Conservation (phyloP, 148 eudicot genomes). For the Nepenthes mirabilis region DNA sequence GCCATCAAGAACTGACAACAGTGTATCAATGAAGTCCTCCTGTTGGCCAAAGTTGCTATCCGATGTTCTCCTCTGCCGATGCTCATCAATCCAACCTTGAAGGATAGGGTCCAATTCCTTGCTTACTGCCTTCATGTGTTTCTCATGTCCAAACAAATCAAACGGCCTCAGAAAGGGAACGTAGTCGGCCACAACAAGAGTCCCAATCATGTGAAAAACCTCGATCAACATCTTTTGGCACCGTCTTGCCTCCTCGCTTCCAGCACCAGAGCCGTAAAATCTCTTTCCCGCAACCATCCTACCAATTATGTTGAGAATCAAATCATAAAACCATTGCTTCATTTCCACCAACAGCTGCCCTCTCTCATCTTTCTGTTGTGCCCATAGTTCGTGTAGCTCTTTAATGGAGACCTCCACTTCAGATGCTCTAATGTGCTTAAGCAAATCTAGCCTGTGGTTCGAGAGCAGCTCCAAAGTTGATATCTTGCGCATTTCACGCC, state of each 20-base stretch:
- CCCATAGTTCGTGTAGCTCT: background rate
- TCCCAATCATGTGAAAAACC: conserved; percentile 1
- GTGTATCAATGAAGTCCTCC: conserved; percentile 9
- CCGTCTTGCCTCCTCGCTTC: background rate
- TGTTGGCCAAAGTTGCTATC: background rate
- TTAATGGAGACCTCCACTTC: background rate
- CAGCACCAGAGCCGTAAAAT: background rate
- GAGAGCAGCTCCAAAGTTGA: conserved; percentile 8
- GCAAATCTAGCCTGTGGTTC: conserved; percentile 4
- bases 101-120: conserved; percentile 9
- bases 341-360: conserved; percentile 5
- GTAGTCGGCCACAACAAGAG: conserved; percentile 2
- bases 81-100: conserved; percentile 8
- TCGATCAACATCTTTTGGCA: background rate
- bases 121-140: conserved; percentile 6
- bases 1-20: conserved; percentile 4
- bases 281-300: conserved; percentile 6
- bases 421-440: background rate
- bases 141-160: conserved; percentile 11
- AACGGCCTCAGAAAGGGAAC: conserved; percentile 12
- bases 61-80: background rate
- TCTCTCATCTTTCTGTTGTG: background rate
- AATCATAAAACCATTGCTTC: conserved; percentile 6
- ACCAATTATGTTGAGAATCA: conserved; percentile 3
- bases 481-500: conserved; percentile 8